phyloP scores from a whole-genome alignment of 106 monocot species.

The Dioscorea dumetorum region DNA sequence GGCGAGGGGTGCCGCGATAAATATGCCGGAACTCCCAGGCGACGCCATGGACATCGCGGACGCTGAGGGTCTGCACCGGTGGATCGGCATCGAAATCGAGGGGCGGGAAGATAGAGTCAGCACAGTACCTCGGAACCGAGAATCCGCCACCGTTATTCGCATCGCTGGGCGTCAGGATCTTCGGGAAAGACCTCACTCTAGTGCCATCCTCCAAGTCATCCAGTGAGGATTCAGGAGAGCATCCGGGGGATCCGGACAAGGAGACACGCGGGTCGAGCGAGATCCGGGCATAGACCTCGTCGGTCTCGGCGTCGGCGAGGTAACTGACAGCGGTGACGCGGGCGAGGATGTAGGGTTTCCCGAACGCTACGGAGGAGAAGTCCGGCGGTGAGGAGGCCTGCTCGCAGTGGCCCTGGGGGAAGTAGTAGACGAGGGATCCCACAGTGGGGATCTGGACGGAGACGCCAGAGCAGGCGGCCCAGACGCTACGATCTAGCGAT shows the following conservation, averaged over 20 bases:
- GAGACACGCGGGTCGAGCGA: slow-evolving; percentile 11
- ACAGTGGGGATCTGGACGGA: slow-evolving; percentile 19
- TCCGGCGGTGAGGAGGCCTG: slow-evolving; percentile 19
- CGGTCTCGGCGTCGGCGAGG: slow-evolving; percentile 31
- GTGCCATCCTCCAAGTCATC: not conserved
- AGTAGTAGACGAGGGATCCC: slow-evolving; percentile 42
- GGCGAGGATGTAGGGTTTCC: slow-evolving; percentile 10
- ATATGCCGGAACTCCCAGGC: slow-evolving; percentile 65
- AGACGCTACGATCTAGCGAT: slow-evolving; percentile 19
- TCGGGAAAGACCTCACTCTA: not conserved
- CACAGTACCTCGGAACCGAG: slow-evolving; percentile 65
- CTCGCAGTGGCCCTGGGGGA: slow-evolving; percentile 52
- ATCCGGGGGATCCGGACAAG: not conserved
- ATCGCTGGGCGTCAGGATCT: slow-evolving; percentile 54
- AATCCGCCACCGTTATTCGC: slow-evolving; percentile 83
- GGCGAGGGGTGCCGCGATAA: slow-evolving; percentile 55
- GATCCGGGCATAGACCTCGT: slow-evolving; percentile 29
- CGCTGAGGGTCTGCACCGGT: slow-evolving; percentile 35
- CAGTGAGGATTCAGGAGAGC: not conserved
- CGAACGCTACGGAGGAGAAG: not conserved
- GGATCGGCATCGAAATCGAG: slow-evolving; percentile 30
- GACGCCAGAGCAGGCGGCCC: slow-evolving; percentile 32
- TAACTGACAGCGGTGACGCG: slow-evolving; percentile 19
- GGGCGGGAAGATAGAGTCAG: slow-evolving; percentile 51
- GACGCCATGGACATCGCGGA: slow-evolving; percentile 42